phyloP scores from a whole-genome alignment of 306 rosid species.

The Argentina anserina region DNA sequence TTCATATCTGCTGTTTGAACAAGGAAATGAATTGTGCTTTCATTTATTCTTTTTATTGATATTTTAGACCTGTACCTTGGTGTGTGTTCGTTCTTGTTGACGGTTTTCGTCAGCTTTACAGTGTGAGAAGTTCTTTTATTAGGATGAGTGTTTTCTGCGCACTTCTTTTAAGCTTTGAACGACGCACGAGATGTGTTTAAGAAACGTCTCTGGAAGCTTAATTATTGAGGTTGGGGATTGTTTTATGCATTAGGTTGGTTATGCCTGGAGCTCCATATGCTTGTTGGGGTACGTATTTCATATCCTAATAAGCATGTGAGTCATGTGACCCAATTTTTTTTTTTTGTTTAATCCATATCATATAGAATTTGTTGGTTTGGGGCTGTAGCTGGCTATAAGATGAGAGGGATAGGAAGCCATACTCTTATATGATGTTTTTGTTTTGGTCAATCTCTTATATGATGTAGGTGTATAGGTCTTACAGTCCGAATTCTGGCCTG shows the following conservation, averaged over 20 bases:
- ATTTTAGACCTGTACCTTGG: neutral
- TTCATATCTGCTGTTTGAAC: slow-evolving; percentile 32
- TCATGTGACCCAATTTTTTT: neutral
- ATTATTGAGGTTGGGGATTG: neutral
- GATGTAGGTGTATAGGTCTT: too few relatives aligned
- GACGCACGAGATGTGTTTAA: neutral
- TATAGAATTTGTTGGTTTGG: neutral
- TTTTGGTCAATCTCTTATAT: too few relatives aligned
- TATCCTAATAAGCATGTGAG: too few relatives aligned
- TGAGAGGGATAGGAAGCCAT: neutral
- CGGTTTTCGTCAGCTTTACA: neutral
- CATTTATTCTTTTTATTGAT: neutral
- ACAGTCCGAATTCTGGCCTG: too few relatives aligned
- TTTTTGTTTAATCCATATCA: neutral
- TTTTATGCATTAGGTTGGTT: neutral
- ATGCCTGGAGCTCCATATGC: neutral
- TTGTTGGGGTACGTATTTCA: too few relatives aligned
- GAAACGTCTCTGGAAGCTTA: neutral
- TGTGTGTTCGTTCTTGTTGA: slow-evolving; percentile 6
- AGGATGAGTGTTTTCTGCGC: too few relatives aligned
- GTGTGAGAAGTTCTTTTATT: neutral
- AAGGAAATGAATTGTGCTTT: slow-evolving; percentile 5
- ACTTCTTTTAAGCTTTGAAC: neutral
- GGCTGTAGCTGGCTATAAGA: neutral
- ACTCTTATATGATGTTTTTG: too few relatives aligned